Evolutionary conservation across 208 protist species (phyloP), one percentile per base, ranked within the genome.

Genomic region (Crithidia mellificae): DNA sequence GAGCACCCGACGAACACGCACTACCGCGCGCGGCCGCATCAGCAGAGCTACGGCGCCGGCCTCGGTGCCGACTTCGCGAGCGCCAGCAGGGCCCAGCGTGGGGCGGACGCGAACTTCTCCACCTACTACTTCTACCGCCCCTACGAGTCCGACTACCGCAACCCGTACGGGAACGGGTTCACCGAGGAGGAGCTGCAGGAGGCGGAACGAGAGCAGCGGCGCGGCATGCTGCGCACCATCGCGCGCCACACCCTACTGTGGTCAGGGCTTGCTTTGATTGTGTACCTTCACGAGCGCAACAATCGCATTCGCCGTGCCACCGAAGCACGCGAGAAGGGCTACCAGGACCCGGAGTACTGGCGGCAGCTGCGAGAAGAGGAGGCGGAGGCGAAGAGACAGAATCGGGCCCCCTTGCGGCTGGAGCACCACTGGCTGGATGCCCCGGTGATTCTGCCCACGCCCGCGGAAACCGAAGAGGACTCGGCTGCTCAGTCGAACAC

Each of bases 91-190:
- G 63, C 51, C 11, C 63, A 64, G 24, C 32, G 51, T 11, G 63
- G 63, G n/a, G 43, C 30, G 7, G 14, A 59, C 8, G 22, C 57
- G 22, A 87, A 87, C 53, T 76, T 74, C 58, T 83, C 81, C 36
- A 83, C 81, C 25, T 79, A 75, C 39, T 65, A 81, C 67, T 87
- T 87, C 65, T 87, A 87, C 51, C 77, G 81, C 6, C 77, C 81
- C 9, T 87, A 87, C 70, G 68, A 67, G 29, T 80, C 77, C 0
- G 63, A 77, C 56, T 77, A 66, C 44, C 47, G 56, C 55, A 70
- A 69, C 52, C 81, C 76, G n/a, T 85, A 70, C 71, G 65, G 63
- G 1, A 75, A 76, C 27, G 81, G 81, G 6, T 87, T 83, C 32
- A 83, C 81, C 11, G 30, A 34, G 1, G 81, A 80, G 47, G 81